phyloP scores from a whole-genome alignment of 2,329 filamentous ascomycete species.

The Dissoconium aciculare region DNA sequence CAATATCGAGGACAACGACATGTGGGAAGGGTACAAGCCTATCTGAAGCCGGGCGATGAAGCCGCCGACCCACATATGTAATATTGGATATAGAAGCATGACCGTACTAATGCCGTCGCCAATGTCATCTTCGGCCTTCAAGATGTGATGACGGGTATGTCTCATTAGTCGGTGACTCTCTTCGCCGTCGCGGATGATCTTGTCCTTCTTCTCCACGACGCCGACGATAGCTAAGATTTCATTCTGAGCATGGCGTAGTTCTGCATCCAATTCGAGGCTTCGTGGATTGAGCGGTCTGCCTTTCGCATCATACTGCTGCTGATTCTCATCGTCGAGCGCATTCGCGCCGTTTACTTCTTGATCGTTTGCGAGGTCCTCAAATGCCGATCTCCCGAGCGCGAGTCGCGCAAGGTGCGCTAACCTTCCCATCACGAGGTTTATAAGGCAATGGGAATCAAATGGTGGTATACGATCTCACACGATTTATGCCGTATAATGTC shows the following conservation, averaged over 20 bases:
- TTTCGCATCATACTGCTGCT: conserved; percentile 32
- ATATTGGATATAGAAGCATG: conserved; percentile 7
- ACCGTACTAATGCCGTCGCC: no score
- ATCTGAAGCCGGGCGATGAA: conserved; percentile 49
- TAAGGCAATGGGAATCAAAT: no score
- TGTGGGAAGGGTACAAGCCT: conserved; percentile 12
- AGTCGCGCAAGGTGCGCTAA: conserved; percentile 20
- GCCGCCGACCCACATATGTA: conserved; percentile 35
- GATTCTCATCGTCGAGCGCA: conserved; percentile 23
- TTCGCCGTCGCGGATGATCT: conserved; percentile 6
- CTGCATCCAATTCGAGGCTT: conserved; percentile 26
- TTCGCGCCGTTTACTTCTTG: conserved; percentile 23
- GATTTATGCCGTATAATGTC: no score
- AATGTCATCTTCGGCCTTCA: no score
- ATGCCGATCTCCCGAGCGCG: conserved; percentile 27
- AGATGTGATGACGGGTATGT: no score
- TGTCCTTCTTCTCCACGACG: conserved; percentile 29
- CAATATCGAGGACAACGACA: conserved; percentile 11
- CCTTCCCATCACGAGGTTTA: conserved; percentile 23
- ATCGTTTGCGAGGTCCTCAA: conserved; percentile 28
- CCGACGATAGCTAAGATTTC: conserved; percentile 34
- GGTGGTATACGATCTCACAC: no score
- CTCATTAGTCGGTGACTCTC: no score
- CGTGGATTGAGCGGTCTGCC: conserved; percentile 31
- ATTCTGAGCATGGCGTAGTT: conserved; percentile 32